Evolutionary conservation across 75 land plant species (phyloP).

Genomic region (Cupressus sempervirens): DNA sequence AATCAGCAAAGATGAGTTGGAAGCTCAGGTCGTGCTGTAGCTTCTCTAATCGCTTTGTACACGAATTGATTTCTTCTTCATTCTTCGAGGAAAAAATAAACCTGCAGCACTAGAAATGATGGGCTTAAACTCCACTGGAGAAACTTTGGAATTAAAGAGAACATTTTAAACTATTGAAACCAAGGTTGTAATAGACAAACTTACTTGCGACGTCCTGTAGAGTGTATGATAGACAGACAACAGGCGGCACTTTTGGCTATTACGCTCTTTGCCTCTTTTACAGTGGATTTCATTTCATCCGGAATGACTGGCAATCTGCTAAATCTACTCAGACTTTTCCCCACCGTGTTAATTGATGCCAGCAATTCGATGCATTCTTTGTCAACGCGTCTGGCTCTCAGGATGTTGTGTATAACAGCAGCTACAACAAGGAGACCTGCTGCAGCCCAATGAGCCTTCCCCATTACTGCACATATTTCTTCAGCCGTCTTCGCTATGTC

Average conservation of each 20-base stretch:
- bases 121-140: neutral
- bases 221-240: neutral
- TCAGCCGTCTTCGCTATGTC: neutral
- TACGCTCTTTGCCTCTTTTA: neutral
- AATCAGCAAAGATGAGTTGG: neutral
- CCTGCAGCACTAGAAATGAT: neutral
- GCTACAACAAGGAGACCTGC: neutral
- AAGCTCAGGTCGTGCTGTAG: neutral
- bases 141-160: neutral
- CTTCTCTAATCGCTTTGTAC: neutral
- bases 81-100: neutral
- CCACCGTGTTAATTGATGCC: neutral
- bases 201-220: neutral
- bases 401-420: neutral
- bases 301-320: neutral
- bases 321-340: neutral
- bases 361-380: neutral
- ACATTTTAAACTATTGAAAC: too few relatives aligned
- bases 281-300: neutral
- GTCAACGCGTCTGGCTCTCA: neutral
- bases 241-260: neutral
- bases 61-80: neutral
- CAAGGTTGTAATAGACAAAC: too few relatives aligned
- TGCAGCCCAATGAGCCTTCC: neutral
- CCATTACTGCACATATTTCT: neutral